Evolutionary conservation across 495 filamentous ascomycete species (phyloP).

Genomic region (Neurospora sp.): DNA sequence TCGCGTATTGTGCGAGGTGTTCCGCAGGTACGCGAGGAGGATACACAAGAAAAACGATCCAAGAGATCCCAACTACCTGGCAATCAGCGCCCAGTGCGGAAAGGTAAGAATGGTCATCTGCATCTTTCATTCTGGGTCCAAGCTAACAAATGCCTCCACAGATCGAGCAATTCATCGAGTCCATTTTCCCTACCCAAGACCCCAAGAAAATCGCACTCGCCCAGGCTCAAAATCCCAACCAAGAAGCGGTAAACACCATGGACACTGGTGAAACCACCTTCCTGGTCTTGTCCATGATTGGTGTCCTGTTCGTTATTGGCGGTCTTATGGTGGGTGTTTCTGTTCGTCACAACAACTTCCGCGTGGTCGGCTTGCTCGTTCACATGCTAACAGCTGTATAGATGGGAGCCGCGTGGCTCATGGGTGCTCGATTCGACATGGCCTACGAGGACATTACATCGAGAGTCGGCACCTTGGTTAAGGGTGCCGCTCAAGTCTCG

Average conservation of each 20-base stretch:
- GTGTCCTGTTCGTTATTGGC: slow-evolving; percentile 27
- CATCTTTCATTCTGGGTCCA: background rate
- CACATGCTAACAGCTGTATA: slow-evolving; percentile 20
- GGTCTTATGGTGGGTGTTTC: slow-evolving; percentile 34
- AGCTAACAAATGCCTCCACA: slow-evolving; percentile 24
- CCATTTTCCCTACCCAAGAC: slow-evolving; percentile 70
- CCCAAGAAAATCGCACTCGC: slow-evolving; percentile 32
- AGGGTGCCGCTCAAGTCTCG: slow-evolving; percentile 9
- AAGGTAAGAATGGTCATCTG: slow-evolving; percentile 49
- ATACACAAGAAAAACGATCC: slow-evolving; percentile 95
- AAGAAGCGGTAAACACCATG: slow-evolving; percentile 13
- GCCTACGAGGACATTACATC: slow-evolving; percentile 26
- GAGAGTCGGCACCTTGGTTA: slow-evolving; percentile 10
- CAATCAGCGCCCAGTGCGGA: slow-evolving; percentile 83
- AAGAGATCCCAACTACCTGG: slow-evolving; percentile 83
- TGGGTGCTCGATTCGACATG: slow-evolving; percentile 53
- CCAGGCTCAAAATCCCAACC: slow-evolving; percentile 16
- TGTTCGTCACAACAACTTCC: background rate
- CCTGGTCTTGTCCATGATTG: slow-evolving; percentile 23
- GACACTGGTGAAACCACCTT: slow-evolving; percentile 26
- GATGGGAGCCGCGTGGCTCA: slow-evolving; percentile 55
- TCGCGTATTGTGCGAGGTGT: slow-evolving; percentile 63
- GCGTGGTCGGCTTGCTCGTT: background rate
- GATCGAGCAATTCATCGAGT: slow-evolving; percentile 97
- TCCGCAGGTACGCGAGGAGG: slow-evolving; percentile 61